These are phyloP conservation scores for Epichloe elymi DNA, from an alignment of 2,329 filamentous ascomycete species.

Conservation along the genomic window DNA sequence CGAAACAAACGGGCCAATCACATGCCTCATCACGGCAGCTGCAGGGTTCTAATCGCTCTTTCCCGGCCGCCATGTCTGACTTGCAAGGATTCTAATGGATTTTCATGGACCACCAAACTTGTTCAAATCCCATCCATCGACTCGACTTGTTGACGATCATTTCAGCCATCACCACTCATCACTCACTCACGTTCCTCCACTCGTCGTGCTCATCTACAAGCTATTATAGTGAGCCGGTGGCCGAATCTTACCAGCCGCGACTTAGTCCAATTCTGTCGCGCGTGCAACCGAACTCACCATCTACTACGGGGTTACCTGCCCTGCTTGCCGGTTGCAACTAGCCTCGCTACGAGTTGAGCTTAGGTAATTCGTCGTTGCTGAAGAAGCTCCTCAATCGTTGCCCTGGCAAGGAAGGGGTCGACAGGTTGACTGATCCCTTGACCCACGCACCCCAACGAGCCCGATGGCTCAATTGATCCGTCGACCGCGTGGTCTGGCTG, in stretches of 20 bases:
- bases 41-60: slow-evolving; percentile 23
- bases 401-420: too few species aligned
- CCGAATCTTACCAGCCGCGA: not conserved
- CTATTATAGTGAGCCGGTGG: not conserved
- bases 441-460: too few species aligned
- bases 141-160: not conserved
- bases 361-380: not conserved
- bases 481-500: not conserved
- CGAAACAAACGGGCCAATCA: slow-evolving; percentile 19
- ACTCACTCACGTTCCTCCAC: not conserved
- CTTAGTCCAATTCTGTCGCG: not conserved
- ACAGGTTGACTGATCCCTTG: too few species aligned
- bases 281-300: not conserved
- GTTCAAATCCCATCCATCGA: not conserved
- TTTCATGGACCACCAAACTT: not conserved
- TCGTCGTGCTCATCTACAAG: not conserved
- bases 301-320: not conserved
- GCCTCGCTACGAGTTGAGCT: not conserved
- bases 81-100: not conserved
- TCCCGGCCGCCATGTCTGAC: slow-evolving; percentile 5
- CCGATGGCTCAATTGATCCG: too few species aligned
- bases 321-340: not conserved
- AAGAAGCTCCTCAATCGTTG: not conserved
- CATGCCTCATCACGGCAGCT: slow-evolving; percentile 18
- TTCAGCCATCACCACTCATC: not conserved